Evolutionary conservation across 2,329 filamentous ascomycete species (phyloP).

Genomic region (Leptodontidium sp.): DNA sequence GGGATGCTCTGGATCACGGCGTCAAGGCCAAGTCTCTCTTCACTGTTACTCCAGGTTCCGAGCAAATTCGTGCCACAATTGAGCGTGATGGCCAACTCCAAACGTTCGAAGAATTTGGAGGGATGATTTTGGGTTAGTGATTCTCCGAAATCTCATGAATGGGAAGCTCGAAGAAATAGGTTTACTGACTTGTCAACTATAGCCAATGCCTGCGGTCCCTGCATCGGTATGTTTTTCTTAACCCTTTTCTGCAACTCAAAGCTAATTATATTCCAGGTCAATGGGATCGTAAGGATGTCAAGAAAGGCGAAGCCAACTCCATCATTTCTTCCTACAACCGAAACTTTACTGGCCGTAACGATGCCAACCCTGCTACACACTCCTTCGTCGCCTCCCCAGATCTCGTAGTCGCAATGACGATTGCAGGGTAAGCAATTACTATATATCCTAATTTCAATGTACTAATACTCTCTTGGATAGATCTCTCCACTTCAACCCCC

Average conservation of each 20-base stretch:
- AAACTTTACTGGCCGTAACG: constrained; percentile 98
- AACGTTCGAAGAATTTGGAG: constrained; percentile 96
- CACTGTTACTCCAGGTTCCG: constrained; percentile 94
- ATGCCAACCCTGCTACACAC: constrained; percentile 93
- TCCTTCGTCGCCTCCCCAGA: constrained; percentile 93
- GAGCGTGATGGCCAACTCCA: constrained; percentile 86
- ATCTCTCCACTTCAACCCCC: constrained; percentile 86
- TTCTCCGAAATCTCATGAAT: background rate
- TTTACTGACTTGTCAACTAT: constrained; percentile 72
- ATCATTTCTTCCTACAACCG: constrained; percentile 99
- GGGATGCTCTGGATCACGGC: constrained; percentile 89
- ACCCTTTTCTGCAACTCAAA: background rate
- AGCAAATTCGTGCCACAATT: constrained; percentile 94
- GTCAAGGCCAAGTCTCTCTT: constrained; percentile 93
- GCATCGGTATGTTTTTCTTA: constrained; percentile 66
- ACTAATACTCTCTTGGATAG: background rate
- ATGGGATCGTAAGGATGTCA: constrained; percentile 92
- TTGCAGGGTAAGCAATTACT: constrained; percentile 66
- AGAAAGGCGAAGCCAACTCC: constrained; percentile 95
- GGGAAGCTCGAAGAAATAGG: background rate
- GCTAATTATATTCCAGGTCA: constrained; percentile 62
- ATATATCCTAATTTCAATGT: background rate
- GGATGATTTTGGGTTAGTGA: constrained; percentile 85
- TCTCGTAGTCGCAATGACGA: constrained; percentile 84
- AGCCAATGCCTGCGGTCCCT: constrained; percentile 93